phyloP scores from a whole-genome alignment of 2,329 filamentous ascomycete genomes.

The Fusarium xylarioides region DNA sequence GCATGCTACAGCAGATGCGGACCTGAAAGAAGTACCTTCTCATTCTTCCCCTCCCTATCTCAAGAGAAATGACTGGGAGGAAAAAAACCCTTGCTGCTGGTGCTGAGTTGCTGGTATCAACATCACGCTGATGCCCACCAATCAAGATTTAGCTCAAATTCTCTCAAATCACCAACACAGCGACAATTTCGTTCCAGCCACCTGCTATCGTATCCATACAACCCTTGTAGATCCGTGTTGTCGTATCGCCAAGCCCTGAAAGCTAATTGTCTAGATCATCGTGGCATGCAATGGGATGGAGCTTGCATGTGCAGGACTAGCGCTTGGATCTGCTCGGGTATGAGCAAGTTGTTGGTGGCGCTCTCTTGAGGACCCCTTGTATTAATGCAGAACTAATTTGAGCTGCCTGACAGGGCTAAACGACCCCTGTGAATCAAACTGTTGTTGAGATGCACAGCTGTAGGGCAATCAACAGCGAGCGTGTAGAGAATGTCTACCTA shows the following conservation, averaged over 20 bases:
- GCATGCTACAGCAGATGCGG: fast-evolving
- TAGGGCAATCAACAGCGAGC: too few species aligned
- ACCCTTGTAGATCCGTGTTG: not conserved
- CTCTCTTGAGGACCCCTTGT: not conserved
- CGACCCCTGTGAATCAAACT: not conserved
- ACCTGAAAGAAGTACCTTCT: not conserved
- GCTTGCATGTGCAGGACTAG: not conserved
- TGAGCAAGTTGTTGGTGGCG: conserved; percentile 9
- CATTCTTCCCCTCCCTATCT: not conserved
- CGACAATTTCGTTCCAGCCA: not conserved
- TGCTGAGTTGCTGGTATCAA: not conserved
- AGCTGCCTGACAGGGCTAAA: not conserved
- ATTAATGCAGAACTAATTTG: not conserved
- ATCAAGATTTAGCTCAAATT: conserved; percentile 16
- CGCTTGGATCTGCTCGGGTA: conserved; percentile 1
- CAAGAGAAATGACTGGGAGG: not conserved
- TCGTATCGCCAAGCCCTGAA: not conserved
- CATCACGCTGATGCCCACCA: not conserved
- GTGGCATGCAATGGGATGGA: not conserved
- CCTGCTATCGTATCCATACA: not conserved
- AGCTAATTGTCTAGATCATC: not conserved
- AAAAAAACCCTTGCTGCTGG: too few species aligned
- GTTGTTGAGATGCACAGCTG: too few species aligned
- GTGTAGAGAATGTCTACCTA: not conserved
- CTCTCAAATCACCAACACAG: not conserved